Percentiles rank a stretch among this genome's conserved stretches.
Conservation (phyloP, 2,329 filamentous ascomycete genomes). For the Talaromyces albobiverticillius region DNA sequence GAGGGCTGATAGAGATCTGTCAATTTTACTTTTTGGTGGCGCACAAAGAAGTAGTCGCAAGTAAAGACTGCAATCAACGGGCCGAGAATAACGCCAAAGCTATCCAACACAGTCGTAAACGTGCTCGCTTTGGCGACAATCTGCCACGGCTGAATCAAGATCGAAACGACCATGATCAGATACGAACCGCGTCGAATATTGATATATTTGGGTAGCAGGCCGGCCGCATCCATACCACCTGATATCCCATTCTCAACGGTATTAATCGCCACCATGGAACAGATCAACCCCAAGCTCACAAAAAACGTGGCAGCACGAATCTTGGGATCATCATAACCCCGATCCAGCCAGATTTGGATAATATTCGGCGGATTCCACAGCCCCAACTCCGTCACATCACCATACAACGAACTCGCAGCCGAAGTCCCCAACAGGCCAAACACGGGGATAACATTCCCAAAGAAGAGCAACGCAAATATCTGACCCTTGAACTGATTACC, state of each 20-base stretch:
- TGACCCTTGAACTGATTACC: conserved; percentile 44
- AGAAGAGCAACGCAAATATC: conserved; percentile 35
- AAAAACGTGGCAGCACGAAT: conserved; percentile 48
- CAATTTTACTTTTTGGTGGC: conserved; percentile 39
- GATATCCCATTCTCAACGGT: conserved; percentile 50
- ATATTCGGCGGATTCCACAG: conserved; percentile 46
- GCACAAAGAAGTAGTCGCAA: conserved; percentile 32
- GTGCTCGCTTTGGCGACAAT: conserved; percentile 46
- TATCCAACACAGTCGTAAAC: conserved; percentile 47
- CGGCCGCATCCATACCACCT: conserved; percentile 55
- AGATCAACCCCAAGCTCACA: conserved; percentile 42
- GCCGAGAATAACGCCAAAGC: conserved; percentile 46
- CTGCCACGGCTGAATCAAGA: conserved; percentile 52
- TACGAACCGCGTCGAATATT: conserved; percentile 57
- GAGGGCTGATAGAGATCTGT: conserved; percentile 41
- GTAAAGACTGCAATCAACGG: conserved; percentile 39
- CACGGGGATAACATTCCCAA: conserved; percentile 38
- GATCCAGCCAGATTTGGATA: conserved; percentile 36
- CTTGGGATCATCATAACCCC: conserved; percentile 25
- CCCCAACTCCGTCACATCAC: conserved; percentile 20
- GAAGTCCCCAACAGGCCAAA: conserved; percentile 39
- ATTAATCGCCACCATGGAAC: conserved; percentile 47
- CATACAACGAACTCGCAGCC: conserved; percentile 30
- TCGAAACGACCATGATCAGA: conserved; percentile 41
- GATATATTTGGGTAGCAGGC: conserved; percentile 52